Evolutionary conservation across 805 yeast species (phyloP), one percentile per base, ranked within the genome.

Genomic region (Lipomyces spencermartinsiae): DNA sequence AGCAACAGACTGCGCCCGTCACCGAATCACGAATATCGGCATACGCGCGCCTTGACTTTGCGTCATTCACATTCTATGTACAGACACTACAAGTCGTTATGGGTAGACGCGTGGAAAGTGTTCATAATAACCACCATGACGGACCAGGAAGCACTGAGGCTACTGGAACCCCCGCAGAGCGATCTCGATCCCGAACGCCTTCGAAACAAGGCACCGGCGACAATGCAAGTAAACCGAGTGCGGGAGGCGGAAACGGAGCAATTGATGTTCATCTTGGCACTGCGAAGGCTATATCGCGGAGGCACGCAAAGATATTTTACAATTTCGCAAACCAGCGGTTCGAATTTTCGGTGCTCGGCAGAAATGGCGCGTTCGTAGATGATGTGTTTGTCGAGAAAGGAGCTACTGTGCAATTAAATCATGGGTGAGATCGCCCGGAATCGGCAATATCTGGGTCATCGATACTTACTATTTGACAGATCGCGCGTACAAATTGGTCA

Each of bases 361-460:
- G 97, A 73, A 95, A 95, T 78, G 99, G 99, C 51, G 98, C 98
- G 1, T 95, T 95, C 82, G 97, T 95, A 2, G 95, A 94, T 78
- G 97, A 93, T 72, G 83, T 83, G 46, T 95, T 94, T 78, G 89
- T 95, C 6, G 97, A 92, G 76, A 87, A 90, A 69, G 98, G 97
- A 8, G 88, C 91, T 49, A 95, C 99, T 0, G 93, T 95, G 8
- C 97, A 97, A 1, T 81, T 95, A 59, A 83, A 83, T 29, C 92
- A 94, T 78, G 91, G 89, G 54, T 87, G 49, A 43, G 93, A 1
- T 90, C 59, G n/a, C 55, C 14, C 5, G 33, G 37, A 60, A 9
- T 59, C 29, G 4, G 35, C 22, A 8, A 61, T 2, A 35, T 51
- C 10, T 29, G 4, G 19, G 25, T 9, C 9, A 14, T 39, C 12